Evolutionary conservation across 345 rosid genomes (phyloP).

Genomic region (Streptanthus diversifolius): DNA sequence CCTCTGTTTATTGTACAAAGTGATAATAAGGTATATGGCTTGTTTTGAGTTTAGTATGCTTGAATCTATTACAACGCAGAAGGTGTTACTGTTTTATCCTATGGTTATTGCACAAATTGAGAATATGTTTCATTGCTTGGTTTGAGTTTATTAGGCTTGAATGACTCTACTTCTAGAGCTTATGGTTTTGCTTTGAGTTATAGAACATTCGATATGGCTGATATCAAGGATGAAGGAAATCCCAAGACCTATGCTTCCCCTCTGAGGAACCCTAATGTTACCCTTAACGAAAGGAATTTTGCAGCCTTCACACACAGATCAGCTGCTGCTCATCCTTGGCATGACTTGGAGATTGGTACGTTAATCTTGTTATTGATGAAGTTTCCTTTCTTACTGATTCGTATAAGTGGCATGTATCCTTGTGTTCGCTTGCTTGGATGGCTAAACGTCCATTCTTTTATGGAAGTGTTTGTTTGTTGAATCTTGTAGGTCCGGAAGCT

Average conservation of each 20-base stretch:
- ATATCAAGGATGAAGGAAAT: slow-evolving; percentile 36
- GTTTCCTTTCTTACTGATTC: neutral
- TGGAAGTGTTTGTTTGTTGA: slow-evolving; percentile 16
- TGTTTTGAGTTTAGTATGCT: neutral
- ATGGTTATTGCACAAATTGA: neutral
- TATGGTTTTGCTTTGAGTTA: slow-evolving; percentile 3
- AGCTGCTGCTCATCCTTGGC: slow-evolving; percentile 97
- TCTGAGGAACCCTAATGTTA: slow-evolving; percentile 37
- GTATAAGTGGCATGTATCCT: neutral
- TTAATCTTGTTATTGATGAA: neutral
- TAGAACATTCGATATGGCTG: slow-evolving; percentile 45
- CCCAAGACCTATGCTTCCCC: slow-evolving; percentile 18
- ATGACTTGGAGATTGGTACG: slow-evolving; percentile 82
- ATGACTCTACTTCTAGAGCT: neutral
- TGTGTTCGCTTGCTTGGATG: neutral
- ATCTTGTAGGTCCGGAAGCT: slow-evolving; percentile 76
- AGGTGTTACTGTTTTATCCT: neutral
- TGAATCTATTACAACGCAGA: neutral
- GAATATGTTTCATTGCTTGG: neutral
- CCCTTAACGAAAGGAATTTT: slow-evolving; percentile 74
- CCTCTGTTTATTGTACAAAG: neutral
- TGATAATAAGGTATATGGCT: neutral
- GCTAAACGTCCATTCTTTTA: neutral
- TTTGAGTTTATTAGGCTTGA: neutral
- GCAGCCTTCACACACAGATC: slow-evolving; percentile 72